These are phyloP conservation scores for Dactylellina leptospora DNA, from an alignment of 2,329 filamentous ascomycete species.

Conservation along the genomic window DNA sequence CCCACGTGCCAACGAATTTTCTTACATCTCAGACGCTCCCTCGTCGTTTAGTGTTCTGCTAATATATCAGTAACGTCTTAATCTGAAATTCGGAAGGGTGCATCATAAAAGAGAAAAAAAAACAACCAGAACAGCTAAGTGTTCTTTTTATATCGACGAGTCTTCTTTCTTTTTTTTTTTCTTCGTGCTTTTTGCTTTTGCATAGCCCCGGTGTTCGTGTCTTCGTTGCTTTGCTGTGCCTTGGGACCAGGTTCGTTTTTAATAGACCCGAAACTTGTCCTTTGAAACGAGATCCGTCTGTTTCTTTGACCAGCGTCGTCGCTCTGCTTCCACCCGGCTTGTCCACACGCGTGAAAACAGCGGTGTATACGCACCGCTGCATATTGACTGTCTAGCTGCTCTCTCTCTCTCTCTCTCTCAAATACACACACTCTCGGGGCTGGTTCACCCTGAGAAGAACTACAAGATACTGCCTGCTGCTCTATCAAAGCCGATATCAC, in stretches of 20 bases:
- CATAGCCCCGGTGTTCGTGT: conserved; percentile 47
- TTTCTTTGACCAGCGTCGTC: too few species aligned
- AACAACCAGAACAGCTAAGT: conserved; percentile 45
- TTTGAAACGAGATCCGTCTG: too few species aligned
- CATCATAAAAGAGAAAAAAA: background rate
- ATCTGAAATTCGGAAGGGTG: too few species aligned
- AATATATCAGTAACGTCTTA: too few species aligned
- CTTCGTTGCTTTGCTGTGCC: conserved; percentile 28
- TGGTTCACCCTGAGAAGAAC: too few species aligned
- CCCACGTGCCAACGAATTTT: conserved; percentile 46
- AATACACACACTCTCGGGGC: too few species aligned
- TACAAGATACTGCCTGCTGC: background rate
- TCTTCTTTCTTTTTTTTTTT: background rate
- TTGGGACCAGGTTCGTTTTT: conserved; percentile 10
- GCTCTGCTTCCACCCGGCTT: too few species aligned
- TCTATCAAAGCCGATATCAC: too few species aligned
- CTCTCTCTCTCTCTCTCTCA: background rate
- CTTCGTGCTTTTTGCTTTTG: conserved; percentile 15
- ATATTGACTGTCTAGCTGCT: background rate
- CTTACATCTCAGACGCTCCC: too few species aligned
- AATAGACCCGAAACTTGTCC: background rate
- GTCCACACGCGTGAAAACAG: too few species aligned
- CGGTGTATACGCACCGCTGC: too few species aligned
- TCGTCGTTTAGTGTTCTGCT: too few species aligned
- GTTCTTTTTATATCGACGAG: conserved; percentile 30